Percentiles rank a stretch among this genome's conserved stretches.
phyloP scores from a whole-genome alignment of 257 asterid genomes.

The Solanum virginianum region DNA sequence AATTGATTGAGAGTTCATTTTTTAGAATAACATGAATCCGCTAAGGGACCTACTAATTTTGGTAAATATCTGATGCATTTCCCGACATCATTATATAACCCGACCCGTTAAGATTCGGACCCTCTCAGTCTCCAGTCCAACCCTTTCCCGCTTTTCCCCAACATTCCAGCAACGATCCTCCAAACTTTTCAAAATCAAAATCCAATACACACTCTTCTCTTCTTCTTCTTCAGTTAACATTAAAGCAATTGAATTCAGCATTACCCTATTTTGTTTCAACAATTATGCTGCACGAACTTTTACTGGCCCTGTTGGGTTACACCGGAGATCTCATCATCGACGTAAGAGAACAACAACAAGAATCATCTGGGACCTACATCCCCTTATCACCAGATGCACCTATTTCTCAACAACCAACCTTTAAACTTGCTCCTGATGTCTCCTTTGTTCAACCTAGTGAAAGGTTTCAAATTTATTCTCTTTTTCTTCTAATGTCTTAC shows the following conservation, averaged over 20 bases:
- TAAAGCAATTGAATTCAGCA: background rate
- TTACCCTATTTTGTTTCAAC: background rate
- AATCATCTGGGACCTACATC: slow-evolving; percentile 28
- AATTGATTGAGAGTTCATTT: no score
- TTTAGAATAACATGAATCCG: no score
- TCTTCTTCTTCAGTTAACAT: background rate
- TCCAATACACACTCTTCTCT: background rate
- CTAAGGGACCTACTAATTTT: no score
- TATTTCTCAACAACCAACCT: slow-evolving; percentile 53
- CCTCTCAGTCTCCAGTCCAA: background rate
- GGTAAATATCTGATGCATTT: no score
- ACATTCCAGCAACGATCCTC: background rate
- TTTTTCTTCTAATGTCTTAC: background rate
- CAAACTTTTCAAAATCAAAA: background rate
- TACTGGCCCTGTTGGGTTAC: slow-evolving; percentile 76
- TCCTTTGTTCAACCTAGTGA: slow-evolving; percentile 81
- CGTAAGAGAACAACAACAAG: slow-evolving; percentile 42
- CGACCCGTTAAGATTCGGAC: background rate
- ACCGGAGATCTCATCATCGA: slow-evolving; percentile 97
- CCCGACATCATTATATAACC: background rate
- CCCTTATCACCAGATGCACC: slow-evolving; percentile 54
- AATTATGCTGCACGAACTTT: slow-evolving; percentile 82
- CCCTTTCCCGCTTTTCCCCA: background rate
- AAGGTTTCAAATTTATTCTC: slow-evolving; percentile 23
- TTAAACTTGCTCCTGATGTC: slow-evolving; percentile 83